A percentile compares a stretch with the other conserved stretches of the same genome.
These are phyloP conservation scores for Gyromitra esculenta DNA, from an alignment of 2,329 filamentous ascomycete species.

Conservation along the genomic window DNA sequence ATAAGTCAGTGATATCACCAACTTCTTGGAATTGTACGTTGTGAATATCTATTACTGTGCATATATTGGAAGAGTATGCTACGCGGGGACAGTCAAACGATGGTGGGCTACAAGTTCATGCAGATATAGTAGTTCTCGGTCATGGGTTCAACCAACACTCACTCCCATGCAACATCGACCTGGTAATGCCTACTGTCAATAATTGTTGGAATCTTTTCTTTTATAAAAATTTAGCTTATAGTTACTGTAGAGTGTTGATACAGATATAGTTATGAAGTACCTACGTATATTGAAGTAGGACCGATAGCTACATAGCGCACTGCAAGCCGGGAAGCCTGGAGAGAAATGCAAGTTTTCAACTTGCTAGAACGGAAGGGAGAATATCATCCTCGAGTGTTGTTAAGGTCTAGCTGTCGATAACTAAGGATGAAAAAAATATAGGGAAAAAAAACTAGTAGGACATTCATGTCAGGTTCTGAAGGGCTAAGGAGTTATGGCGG, in stretches of 20 bases:
- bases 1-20: not conserved
- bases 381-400: too few species aligned
- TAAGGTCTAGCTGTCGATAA: too few species aligned
- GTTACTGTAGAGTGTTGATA: too few species aligned
- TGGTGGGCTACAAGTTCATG: too few species aligned
- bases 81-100: not conserved
- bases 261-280: conserved; percentile 3
- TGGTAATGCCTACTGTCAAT: not conserved
- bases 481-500: too few species aligned
- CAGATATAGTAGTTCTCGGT: not conserved
- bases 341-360: not conserved
- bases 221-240: not conserved
- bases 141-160: not conserved
- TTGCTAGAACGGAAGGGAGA: too few species aligned
- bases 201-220: not conserved
- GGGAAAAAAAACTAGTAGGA: too few species aligned
- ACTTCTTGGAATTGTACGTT: too few species aligned
- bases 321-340: not conserved
- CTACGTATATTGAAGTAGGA: conserved; percentile 6
- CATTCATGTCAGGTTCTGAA: too few species aligned
- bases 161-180: not conserved
- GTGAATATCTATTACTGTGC: too few species aligned
- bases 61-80: conserved; percentile 5
- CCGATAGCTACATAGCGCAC: too few species aligned
- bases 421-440: too few species aligned